Conservation (phyloP, 306 rosid genomes). For the Alnus rubra region DNA sequence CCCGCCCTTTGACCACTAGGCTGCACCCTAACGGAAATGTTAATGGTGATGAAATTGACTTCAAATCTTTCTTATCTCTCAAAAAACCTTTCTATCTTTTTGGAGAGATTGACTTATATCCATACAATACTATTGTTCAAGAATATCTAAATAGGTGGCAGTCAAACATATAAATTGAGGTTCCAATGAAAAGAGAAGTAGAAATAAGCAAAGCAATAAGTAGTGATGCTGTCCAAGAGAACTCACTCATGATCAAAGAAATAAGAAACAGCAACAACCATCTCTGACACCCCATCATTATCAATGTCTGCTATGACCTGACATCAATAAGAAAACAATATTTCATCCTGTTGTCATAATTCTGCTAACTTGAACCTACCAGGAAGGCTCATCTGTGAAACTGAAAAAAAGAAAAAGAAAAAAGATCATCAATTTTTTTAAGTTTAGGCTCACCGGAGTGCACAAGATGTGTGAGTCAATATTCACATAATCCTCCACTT, state of each 20-base stretch:
- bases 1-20: no score
- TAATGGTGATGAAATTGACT: neutral
- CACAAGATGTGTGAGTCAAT: slow-evolving; percentile 83
- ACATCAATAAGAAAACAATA: slow-evolving; percentile 27
- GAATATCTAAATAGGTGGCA: neutral
- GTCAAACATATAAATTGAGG: neutral
- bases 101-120: neutral
- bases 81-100: neutral
- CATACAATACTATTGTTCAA: neutral
- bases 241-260: slow-evolving; percentile 97
- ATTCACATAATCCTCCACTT: slow-evolving; percentile 75
- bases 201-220: neutral
- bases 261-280: slow-evolving; percentile 93
- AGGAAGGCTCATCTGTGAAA: neutral
- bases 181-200: neutral
- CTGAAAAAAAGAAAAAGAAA: neutral
- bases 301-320: slow-evolving; percentile 98
- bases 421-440: neutral
- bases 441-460: slow-evolving; percentile 80
- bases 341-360: slow-evolving; percentile 9
- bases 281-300: slow-evolving; percentile 91
- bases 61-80: neutral
- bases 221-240: slow-evolving; percentile 9
- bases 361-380: neutral
- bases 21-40: neutral